Evolutionary conservation across 306 rosid species (phyloP), one percentile per base, ranked within the genome.

Genomic region (Castanea crenata): DNA sequence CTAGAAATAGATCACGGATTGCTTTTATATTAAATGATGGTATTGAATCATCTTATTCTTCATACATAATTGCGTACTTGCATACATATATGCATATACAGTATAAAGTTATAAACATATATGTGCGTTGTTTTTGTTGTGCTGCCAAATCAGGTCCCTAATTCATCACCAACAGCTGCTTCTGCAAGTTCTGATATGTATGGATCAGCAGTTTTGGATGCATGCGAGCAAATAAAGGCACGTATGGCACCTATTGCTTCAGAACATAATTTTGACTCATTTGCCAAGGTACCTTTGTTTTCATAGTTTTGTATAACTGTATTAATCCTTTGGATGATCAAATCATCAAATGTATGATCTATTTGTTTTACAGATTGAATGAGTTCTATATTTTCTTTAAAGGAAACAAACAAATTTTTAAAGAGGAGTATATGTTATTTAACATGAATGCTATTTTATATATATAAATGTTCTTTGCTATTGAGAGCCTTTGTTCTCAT

Each of bases 181-280:
- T 95, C 99, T 80, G 99, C 98, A 6, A 95, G 97, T 87, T 95
- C 99, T 74, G 98, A 95, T 80, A 85, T 95, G 83, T 95, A 92
- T 83, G 99, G 99, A 80, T 94, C 92, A 77, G 98, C 98, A 1
- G 97, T 92, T 87, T 89, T 92, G 89, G 98, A 95, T 74, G 99
- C 99, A 46, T 95, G 98, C 81, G 96, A 95, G 82, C 85, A 95
- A 84, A 89, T 92, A 76, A 90, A 85, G 87, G 87, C 90, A 75
- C 94, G 94, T 15, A 95, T 92, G 97, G 87, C 91, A 78, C 98
- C 98, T 73, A 84, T 95, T 73, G 90, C 96, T 57, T 86, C 93
- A 59, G 87, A 65, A 35, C 75, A 76, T 29, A 91, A 73, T 76
- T 94, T 92, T 86, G 85, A 76, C 85, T 89, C 98, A 2, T 94